Percentiles rank a stretch among this genome's conserved stretches.
phyloP scores from a whole-genome alignment of 805 yeast species.

The Sugiyamaella valdiviana region DNA sequence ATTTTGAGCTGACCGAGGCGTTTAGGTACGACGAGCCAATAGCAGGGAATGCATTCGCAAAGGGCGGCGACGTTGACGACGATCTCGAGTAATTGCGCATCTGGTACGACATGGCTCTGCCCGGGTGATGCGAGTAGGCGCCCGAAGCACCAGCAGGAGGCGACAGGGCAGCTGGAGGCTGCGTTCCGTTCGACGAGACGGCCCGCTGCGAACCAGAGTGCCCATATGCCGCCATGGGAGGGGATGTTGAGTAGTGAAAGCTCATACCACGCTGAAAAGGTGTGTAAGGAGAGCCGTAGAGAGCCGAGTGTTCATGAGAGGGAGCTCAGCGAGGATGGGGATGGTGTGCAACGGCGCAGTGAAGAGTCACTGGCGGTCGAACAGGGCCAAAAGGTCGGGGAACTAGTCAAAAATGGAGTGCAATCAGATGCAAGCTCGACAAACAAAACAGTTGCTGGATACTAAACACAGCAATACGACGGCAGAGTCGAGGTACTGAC shows the following conservation, averaged over 20 bases:
- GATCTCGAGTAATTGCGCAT: constrained; percentile 19
- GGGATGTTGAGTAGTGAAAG: constrained; percentile 11
- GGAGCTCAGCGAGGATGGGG: no score
- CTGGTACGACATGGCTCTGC: not conserved
- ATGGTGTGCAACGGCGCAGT: no score
- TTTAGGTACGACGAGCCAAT: constrained; percentile 5
- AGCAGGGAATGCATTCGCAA: constrained; percentile 23
- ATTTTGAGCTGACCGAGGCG: constrained; percentile 15
- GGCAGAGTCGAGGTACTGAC: no score
- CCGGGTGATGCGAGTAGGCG: not conserved
- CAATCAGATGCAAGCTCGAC: no score
- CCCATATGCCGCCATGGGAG: no score
- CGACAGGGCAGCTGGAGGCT: not conserved
- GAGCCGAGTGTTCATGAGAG: not conserved
- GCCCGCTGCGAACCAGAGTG: no score
- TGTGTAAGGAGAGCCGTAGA: not conserved
- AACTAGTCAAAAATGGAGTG: no score
- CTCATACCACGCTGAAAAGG: constrained; percentile 6
- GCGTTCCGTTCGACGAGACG: not conserved
- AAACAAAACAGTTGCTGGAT: no score
- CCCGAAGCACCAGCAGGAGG: not conserved
- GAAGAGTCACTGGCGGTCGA: no score
- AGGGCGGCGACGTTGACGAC: constrained; percentile 28
- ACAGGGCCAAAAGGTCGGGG: no score
- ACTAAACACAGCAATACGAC: no score